Percentiles rank a stretch among this genome's conserved stretches.
Conservation (phyloP, 2,329 filamentous ascomycete species). For the Leptographium radiaticola region DNA sequence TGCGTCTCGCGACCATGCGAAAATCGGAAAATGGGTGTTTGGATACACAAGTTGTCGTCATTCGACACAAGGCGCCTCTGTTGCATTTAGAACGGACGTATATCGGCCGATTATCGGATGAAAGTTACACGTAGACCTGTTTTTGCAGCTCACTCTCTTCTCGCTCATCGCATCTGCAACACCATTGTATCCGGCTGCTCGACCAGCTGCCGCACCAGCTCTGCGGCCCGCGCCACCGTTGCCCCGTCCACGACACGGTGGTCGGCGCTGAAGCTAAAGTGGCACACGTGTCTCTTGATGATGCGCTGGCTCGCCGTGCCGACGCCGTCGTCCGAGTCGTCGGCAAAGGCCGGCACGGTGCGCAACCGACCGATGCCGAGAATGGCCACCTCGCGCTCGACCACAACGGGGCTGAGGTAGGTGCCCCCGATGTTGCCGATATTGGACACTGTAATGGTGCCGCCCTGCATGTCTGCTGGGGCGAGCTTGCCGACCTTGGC, state of each 20-base stretch:
- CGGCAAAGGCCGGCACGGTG: conserved; percentile 66
- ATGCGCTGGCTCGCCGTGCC: conserved; percentile 51
- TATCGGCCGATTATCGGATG: no score
- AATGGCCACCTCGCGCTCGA: conserved; percentile 83
- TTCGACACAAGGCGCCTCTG: no score
- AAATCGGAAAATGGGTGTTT: no score
- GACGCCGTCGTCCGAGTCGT: conserved; percentile 34
- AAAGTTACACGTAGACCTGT: not conserved
- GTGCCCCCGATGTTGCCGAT: conserved; percentile 92
- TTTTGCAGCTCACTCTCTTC: not conserved
- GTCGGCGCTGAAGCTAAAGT: conserved; percentile 94
- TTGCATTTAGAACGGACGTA: no score
- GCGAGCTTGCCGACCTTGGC: conserved; percentile 64
- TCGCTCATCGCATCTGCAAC: conserved; percentile 53
- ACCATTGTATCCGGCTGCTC: conserved; percentile 84
- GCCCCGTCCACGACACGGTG: conserved; percentile 91
- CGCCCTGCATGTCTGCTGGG: conserved; percentile 63
- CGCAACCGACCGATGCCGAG: conserved; percentile 75
- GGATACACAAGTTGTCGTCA: no score
- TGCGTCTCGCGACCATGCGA: no score
- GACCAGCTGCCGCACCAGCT: conserved; percentile 62
- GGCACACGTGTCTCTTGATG: conserved; percentile 65
- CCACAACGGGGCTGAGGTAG: conserved; percentile 82
- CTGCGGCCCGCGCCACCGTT: conserved; percentile 83
- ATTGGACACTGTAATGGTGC: conserved; percentile 92